These are phyloP conservation scores for Ceratocystiopsis minuta DNA, from an alignment of 2,329 filamentous ascomycete species.

Conservation along the genomic window DNA sequence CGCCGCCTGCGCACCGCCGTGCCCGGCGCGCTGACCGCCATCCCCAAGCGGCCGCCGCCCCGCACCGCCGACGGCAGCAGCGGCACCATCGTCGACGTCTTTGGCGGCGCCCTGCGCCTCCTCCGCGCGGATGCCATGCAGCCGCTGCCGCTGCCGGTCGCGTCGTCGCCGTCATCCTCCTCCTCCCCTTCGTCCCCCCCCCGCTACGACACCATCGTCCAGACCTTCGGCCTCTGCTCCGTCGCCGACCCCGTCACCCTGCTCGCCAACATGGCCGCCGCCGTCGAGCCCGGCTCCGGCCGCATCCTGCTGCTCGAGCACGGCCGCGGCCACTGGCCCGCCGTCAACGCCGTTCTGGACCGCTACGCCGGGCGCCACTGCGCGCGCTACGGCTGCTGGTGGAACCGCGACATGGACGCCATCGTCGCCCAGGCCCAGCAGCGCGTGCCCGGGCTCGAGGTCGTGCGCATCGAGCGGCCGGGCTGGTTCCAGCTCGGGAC, in stretches of 20 bases:
- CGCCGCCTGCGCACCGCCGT: conserved; percentile 28
- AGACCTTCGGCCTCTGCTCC: conserved; percentile 48
- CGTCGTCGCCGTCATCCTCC: background rate
- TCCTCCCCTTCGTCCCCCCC: conserved; percentile 3
- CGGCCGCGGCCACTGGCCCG: conserved; percentile 35
- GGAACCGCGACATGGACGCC: conserved; percentile 43
- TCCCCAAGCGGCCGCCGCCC: conserved; percentile 18
- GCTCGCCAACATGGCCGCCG: conserved; percentile 32
- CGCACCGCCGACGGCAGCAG: conserved; percentile 21
- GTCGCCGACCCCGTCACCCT: conserved; percentile 37
- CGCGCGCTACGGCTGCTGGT: conserved; percentile 46
- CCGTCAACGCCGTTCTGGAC: conserved; percentile 39
- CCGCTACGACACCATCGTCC: conserved; percentile 44
- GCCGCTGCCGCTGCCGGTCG: conserved; percentile 19
- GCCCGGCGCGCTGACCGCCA: conserved; percentile 20
- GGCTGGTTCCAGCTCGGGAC: conserved; percentile 37
- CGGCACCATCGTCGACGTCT: conserved; percentile 11
- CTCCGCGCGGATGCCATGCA: conserved; percentile 26
- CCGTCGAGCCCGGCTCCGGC: conserved; percentile 34
- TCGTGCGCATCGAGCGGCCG: conserved; percentile 35
- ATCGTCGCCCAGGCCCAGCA: conserved; percentile 32
- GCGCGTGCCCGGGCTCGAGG: conserved; percentile 33
- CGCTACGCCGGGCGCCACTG: conserved; percentile 36
- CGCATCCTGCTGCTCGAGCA: conserved; percentile 45
- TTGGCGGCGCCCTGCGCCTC: conserved; percentile 10